phyloP scores from a whole-genome alignment of 129 eudicot species.

The Smallanthus sonchifolius region DNA sequence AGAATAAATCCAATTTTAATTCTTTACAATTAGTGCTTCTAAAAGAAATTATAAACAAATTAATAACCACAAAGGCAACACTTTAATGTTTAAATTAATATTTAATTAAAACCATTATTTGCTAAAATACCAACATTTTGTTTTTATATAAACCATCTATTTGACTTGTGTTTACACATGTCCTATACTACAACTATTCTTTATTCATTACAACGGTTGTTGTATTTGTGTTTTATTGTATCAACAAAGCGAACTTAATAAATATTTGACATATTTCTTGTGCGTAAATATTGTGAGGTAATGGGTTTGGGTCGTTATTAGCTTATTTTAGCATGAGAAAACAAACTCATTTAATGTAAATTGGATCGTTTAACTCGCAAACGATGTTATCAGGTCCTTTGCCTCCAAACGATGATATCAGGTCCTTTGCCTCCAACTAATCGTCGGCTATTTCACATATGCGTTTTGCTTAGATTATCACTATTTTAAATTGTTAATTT shows the following conservation, averaged over 20 bases:
- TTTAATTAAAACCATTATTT: conserved; percentile 7
- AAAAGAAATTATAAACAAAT: conserved; percentile 23
- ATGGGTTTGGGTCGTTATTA: not conserved
- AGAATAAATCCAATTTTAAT: conserved; percentile 25
- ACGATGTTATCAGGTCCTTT: too few species aligned
- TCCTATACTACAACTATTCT: conserved; percentile 11
- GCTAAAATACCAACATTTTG: conserved; percentile 7
- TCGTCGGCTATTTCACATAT: too few species aligned
- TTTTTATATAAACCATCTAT: not conserved
- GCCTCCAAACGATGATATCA: too few species aligned
- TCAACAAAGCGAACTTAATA: not conserved
- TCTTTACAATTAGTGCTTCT: conserved; percentile 22
- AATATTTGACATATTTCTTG: not conserved
- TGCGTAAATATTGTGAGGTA: not conserved
- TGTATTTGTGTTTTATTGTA: not conserved
- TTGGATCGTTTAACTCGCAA: not conserved
- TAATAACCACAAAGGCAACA: conserved; percentile 3
- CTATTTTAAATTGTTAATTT: too few species aligned
- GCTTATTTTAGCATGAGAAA: not conserved
- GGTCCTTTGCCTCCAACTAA: too few species aligned
- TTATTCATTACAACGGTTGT: not conserved
- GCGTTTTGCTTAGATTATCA: too few species aligned
- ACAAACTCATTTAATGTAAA: not conserved
- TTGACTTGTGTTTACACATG: conserved; percentile 28
- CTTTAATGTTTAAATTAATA: conserved; percentile 12